Evolutionary conservation across 2,329 filamentous ascomycete genomes (phyloP).

Genomic region (Fusarium abutilonis): DNA sequence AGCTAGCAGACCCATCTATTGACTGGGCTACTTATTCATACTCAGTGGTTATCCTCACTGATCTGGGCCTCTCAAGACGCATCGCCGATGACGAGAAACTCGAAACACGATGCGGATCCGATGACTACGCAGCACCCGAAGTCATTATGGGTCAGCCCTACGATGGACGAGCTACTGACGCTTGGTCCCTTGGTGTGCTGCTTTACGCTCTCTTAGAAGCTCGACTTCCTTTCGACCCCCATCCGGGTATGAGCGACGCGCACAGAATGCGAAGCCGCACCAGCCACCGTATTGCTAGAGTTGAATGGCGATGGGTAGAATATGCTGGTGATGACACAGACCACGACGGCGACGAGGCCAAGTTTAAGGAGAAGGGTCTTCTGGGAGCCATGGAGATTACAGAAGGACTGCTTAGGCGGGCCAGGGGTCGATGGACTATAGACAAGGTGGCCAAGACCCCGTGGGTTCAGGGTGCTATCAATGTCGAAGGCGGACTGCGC

Average conservation of each 20-base stretch:
- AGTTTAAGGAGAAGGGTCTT: constrained; percentile 71
- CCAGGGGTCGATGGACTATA: constrained; percentile 79
- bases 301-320: constrained; percentile 94
- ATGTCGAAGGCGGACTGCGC: constrained; percentile 69
- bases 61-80: constrained; percentile 87
- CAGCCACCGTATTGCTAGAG: constrained; percentile 92
- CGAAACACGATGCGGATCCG: constrained; percentile 93
- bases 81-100: constrained; percentile 88
- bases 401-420: constrained; percentile 84
- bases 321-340: constrained; percentile 87
- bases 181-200: constrained; percentile 93
- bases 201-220: constrained; percentile 93
- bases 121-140: constrained; percentile 97
- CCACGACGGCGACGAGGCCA: constrained; percentile 74
- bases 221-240: constrained; percentile 91
- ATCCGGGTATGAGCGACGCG: constrained; percentile 80
- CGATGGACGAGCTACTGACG: constrained; percentile 89
- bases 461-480: constrained; percentile 82
- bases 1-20: constrained; percentile 69
- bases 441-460: constrained; percentile 75
- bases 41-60: constrained; percentile 87
- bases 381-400: constrained; percentile 82
- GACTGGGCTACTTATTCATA: constrained; percentile 82
- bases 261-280: constrained; percentile 81
- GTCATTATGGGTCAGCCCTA: constrained; percentile 96